Percentiles rank a stretch among this genome's conserved stretches.
Evolutionary conservation across 2,329 filamentous ascomycete genomes (phyloP).

Genomic region (Ceratocystis ficicola): DNA sequence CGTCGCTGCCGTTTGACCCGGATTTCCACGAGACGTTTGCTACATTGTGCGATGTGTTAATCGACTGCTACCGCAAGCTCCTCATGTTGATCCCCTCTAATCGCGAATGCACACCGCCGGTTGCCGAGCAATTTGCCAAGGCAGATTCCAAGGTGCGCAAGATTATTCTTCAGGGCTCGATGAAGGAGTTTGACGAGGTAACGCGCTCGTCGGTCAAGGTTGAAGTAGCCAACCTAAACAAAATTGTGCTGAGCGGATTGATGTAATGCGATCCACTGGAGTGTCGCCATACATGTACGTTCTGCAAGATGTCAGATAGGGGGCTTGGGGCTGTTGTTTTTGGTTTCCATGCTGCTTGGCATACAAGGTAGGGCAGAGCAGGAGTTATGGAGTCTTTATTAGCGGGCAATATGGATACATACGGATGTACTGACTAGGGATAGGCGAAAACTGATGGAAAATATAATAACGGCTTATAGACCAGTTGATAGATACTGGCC

Average conservation of each 20-base stretch:
- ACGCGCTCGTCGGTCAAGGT: slow-evolving; percentile 63
- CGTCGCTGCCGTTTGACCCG: slow-evolving; percentile 83
- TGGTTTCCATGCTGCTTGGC: no score
- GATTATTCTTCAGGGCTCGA: slow-evolving; percentile 72
- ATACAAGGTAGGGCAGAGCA: no score
- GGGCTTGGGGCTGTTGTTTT: no score
- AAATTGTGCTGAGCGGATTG: slow-evolving; percentile 77
- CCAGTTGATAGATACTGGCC: no score
- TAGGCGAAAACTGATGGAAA: no score
- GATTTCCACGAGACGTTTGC: slow-evolving; percentile 96
- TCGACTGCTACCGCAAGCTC: slow-evolving; percentile 78
- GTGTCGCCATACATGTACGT: background rate
- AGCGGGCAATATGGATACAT: no score
- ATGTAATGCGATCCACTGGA: slow-evolving; percentile 38
- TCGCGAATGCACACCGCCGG: slow-evolving; percentile 52
- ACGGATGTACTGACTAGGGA: no score
- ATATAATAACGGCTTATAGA: no score
- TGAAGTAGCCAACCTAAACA: slow-evolving; percentile 75
- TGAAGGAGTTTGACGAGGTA: slow-evolving; percentile 86
- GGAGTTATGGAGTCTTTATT: no score
- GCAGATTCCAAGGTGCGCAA: slow-evolving; percentile 77
- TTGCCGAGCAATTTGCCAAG: slow-evolving; percentile 82
- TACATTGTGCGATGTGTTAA: slow-evolving; percentile 86
- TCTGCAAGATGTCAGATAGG: no score
- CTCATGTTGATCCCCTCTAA: slow-evolving; percentile 63